phyloP scores from a whole-genome alignment of 345 rosid species.

The Balakata baccata region DNA sequence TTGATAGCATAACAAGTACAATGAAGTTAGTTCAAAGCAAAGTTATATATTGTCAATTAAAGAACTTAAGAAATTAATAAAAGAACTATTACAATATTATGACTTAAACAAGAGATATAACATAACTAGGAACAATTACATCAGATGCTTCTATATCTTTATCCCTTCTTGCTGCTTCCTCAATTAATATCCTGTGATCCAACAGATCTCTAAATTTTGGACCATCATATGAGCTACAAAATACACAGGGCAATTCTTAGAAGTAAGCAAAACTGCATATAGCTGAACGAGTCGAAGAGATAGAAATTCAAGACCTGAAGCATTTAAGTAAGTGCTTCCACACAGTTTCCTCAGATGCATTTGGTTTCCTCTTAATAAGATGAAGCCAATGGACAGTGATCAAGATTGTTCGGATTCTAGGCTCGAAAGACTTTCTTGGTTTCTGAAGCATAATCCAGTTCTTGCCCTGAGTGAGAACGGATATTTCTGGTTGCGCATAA shows the following conservation, averaged over 20 bases:
- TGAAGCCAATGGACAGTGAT: constrained; percentile 26
- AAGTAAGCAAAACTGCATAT: neutral
- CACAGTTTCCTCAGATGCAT: neutral
- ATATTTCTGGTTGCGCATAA: constrained; percentile 12
- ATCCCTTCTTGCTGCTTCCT: constrained; percentile 18
- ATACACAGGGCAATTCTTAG: neutral
- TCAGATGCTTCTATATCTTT: constrained; percentile 5
- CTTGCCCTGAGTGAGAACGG: constrained; percentile 13
- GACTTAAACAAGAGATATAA: neutral
- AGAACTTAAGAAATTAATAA: neutral
- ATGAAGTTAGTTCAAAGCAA: neutral
- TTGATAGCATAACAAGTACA: neutral
- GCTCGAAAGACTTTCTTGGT: constrained; percentile 10
- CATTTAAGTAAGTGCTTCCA: constrained; percentile 12
- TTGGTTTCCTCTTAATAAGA: constrained; percentile 10
- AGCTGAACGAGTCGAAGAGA: neutral
- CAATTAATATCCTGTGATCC: constrained; percentile 3
- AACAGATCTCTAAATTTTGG: constrained; percentile 1
- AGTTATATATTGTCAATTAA: neutral
- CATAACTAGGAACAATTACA: neutral
- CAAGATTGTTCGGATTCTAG: neutral
- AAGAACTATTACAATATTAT: neutral
- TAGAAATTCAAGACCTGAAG: constrained; percentile 9
- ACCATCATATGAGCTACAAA: neutral
- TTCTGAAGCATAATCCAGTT: constrained; percentile 21